Evolutionary conservation across 1,284 basidiomycete genomes (phyloP).

Genomic region (Moniliophthora roreri): DNA sequence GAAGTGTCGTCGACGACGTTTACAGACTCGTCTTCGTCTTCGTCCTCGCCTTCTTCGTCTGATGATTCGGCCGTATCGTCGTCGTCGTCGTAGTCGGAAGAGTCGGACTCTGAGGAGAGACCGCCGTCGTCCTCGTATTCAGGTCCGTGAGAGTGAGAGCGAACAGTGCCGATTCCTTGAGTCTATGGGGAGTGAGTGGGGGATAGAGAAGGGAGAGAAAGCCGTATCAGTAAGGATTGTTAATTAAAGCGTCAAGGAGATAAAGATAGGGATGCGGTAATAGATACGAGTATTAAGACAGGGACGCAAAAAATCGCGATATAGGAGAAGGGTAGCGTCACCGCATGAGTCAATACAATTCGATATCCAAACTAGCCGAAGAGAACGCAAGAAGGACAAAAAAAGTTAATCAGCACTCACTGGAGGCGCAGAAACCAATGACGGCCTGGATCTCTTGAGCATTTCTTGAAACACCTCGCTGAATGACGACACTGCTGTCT

Average conservation of each 20-base stretch:
- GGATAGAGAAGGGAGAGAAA: constrained; percentile 10
- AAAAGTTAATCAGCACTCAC: constrained; percentile 51
- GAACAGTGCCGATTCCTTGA: constrained; percentile 85
- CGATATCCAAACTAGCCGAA: neutral
- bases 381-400: neutral
- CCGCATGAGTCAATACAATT: neutral
- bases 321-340: neutral
- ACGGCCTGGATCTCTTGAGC: constrained; percentile 61
- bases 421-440: constrained; percentile 77
- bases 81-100: constrained; percentile 9
- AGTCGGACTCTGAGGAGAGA: constrained; percentile 33
- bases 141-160: constrained; percentile 58
- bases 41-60: constrained; percentile 28
- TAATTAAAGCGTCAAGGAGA: neutral
- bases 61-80: constrained; percentile 18
- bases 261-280: neutral
- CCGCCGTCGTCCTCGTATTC: constrained; percentile 80
- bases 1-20: constrained; percentile 18
- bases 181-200: constrained; percentile 71
- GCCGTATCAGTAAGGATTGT: neutral
- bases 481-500: constrained; percentile 36
- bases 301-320: too few species aligned
- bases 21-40: constrained; percentile 22
- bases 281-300: neutral
- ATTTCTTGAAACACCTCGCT: constrained; percentile 67